Evolutionary conservation across 495 filamentous ascomycete species (phyloP), one percentile per base, ranked within the genome.

Genomic region (Alectoria sarmentosa): DNA sequence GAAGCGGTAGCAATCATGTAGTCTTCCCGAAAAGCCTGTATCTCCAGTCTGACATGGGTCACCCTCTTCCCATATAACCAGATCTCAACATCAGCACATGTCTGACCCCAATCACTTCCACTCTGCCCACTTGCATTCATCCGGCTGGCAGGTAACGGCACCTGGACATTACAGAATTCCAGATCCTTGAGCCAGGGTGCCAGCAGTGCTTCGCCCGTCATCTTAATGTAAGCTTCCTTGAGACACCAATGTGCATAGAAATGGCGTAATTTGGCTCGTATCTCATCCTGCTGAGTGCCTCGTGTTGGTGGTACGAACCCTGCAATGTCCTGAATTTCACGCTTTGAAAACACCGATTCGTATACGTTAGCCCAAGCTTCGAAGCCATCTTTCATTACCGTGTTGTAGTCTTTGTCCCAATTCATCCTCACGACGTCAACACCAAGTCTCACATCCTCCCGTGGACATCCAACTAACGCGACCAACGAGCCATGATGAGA

Each of bases 231-330:
- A 1, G 92, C 89, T 76, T 96, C 92, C 68, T 94, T 89, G 61
- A 94, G 79, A 62, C 88, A 90, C 90, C 90, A 96, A 67, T 88
- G 89, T 3, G 91, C 85, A 70, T 94, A 96, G 74, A 97, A 97
- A 8, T 85, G 77, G 4, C 92, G 80, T 49, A 95, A 77, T 38
- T 86, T 83, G 49, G 81, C 82, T 52, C 82, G 77, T 28, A 88
- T 77, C 21, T 78, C 65, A 1, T 70, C 73, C 41, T 72, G 67
- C 23, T 21, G 32, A 46, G 49, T 60, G 41, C 26, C 41, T 23
- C 26, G 61, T 28, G 34, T 39, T 2, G 62, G 73, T 10, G 67
- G 61, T 21, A 72, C 67, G 52, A 76, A 76, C 58, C 77, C 78
- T 52, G 83, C 85, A 74, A 90, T 90, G 56, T 78, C 77, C 37